A percentile compares a stretch with the other conserved stretches of the same genome.
Evolutionary conservation across 2,329 filamentous ascomycete species (phyloP).

Genomic region (Alternaria arborescens): DNA sequence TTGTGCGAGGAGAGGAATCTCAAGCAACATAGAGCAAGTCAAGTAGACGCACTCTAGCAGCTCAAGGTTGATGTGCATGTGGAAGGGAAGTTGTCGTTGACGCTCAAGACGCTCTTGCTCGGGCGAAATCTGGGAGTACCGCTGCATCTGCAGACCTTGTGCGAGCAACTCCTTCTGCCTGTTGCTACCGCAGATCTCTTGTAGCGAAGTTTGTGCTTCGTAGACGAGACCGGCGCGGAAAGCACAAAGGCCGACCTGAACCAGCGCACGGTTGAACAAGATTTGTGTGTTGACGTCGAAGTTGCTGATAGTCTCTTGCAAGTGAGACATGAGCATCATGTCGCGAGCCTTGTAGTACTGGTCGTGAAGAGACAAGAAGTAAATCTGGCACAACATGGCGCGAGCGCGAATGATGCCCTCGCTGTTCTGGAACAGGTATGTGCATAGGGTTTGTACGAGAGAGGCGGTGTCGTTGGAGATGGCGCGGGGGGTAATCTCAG

Average conservation of each 20-base stretch:
- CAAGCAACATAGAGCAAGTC: slow-evolving; percentile 98
- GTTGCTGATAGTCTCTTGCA: slow-evolving; percentile 95
- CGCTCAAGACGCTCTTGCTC: slow-evolving; percentile 98
- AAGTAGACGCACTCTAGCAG: slow-evolving; percentile 98
- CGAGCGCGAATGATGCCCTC: slow-evolving; percentile 95
- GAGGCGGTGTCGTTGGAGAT: slow-evolving; percentile 72
- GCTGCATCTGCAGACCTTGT: slow-evolving; percentile 97
- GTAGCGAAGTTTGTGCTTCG: slow-evolving; percentile 95
- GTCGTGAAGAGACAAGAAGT: slow-evolving; percentile 96
- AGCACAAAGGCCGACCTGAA: slow-evolving; percentile 96
- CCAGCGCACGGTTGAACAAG: slow-evolving; percentile 96
- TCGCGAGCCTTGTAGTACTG: slow-evolving; percentile 98
- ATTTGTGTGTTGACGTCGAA: slow-evolving; percentile 98
- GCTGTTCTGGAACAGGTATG: slow-evolving; percentile 92
- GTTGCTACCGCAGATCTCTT: slow-evolving; percentile 97
- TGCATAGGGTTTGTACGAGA: slow-evolving; percentile 88
- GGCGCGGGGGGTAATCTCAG: slow-evolving; percentile 78
- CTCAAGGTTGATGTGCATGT: slow-evolving; percentile 99
- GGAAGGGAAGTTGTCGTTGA: slow-evolving; percentile 97
- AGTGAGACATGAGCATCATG: slow-evolving; percentile 99
- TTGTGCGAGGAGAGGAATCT: slow-evolving; percentile 96
- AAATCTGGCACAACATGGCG: slow-evolving; percentile 98
- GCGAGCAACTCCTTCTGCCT: slow-evolving; percentile 97
- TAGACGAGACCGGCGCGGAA: slow-evolving; percentile 98
- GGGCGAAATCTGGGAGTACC: slow-evolving; percentile 93